Percentiles rank a stretch among this genome's conserved stretches.
Evolutionary conservation across 257 asterid species (phyloP).

Genomic region (Scutellaria galericulata): DNA sequence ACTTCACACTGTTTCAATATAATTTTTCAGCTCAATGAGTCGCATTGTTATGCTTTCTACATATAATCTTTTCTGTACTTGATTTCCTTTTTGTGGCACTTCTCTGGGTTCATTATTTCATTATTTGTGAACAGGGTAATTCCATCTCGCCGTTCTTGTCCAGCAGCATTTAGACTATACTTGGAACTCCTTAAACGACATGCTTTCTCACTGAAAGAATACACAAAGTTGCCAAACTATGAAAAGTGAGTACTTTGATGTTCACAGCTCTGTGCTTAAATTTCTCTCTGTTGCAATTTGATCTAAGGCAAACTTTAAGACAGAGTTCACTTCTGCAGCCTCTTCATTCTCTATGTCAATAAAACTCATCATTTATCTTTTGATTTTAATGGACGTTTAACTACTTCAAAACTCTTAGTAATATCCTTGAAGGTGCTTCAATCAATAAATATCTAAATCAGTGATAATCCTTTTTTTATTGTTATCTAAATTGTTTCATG

Average conservation of each 20-base stretch:
- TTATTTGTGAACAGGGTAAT: slow-evolving; percentile 63
- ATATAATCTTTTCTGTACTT: background rate
- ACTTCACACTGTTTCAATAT: background rate
- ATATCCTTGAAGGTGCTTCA: background rate
- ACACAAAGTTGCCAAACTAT: slow-evolving; percentile 58
- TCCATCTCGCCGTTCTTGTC: slow-evolving; percentile 68
- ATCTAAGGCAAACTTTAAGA: background rate
- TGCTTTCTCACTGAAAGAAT: slow-evolving; percentile 64
- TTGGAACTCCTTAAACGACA: slow-evolving; percentile 86
- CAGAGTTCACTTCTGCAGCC: background rate
- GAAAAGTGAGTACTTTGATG: slow-evolving; percentile 67
- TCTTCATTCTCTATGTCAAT: background rate
- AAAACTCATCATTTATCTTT: slow-evolving; percentile 12
- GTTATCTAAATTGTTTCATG: background rate
- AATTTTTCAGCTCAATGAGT: background rate
- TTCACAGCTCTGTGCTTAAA: background rate
- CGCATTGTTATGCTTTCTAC: slow-evolving; percentile 1
- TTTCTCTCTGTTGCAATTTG: background rate
- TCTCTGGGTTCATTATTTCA: slow-evolving; percentile 24
- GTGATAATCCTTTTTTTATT: background rate
- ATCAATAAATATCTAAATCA: no score
- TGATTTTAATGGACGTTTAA: background rate
- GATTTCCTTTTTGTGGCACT: slow-evolving; percentile 9
- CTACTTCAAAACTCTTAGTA: slow-evolving; percentile 1
- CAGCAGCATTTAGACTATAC: slow-evolving; percentile 87